phyloP scores from a whole-genome alignment of 257 asterid genomes.

The Handroanthus guayacan region DNA sequence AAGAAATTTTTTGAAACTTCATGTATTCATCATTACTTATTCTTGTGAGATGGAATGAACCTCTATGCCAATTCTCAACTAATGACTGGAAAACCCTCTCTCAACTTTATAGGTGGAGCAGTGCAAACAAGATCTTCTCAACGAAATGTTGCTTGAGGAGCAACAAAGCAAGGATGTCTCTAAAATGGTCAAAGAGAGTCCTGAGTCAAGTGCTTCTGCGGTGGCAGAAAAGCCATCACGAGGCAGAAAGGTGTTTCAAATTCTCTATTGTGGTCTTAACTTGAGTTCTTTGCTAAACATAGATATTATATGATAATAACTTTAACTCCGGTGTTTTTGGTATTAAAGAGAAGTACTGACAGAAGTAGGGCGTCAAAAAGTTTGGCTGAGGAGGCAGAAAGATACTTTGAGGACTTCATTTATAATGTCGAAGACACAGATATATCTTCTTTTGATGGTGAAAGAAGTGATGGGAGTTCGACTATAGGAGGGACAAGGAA shows the following conservation, averaged over 20 bases:
- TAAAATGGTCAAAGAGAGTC: slow-evolving; percentile 53
- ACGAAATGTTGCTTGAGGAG: slow-evolving; percentile 71
- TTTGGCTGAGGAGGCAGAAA: slow-evolving; percentile 85
- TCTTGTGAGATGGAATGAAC: slow-evolving; percentile 26
- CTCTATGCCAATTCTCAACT: not conserved
- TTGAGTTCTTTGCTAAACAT: not conserved
- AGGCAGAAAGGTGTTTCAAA: slow-evolving; percentile 62
- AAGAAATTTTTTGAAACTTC: slow-evolving; percentile 9
- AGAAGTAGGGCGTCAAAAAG: slow-evolving; percentile 57
- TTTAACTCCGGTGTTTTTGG: slow-evolving; percentile 26
- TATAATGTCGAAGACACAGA: slow-evolving; percentile 88
- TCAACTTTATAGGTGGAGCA: slow-evolving; percentile 55
- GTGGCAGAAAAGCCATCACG: slow-evolving; percentile 53
- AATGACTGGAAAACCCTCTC: too few species aligned
- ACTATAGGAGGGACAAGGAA: slow-evolving; percentile 62
- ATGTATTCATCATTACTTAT: not conserved
- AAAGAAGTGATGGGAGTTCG: slow-evolving; percentile 86
- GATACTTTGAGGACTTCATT: slow-evolving; percentile 78
- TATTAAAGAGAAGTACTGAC: slow-evolving; percentile 77
- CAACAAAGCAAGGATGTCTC: slow-evolving; percentile 53
- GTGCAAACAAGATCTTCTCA: slow-evolving; percentile 63
- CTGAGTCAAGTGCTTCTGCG: slow-evolving; percentile 56
- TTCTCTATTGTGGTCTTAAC: not conserved
- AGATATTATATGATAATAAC: not conserved
- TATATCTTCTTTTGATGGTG: slow-evolving; percentile 94